Evolutionary conservation across 129 eudicot species (phyloP).

Genomic region (Flaveria trinervia): DNA sequence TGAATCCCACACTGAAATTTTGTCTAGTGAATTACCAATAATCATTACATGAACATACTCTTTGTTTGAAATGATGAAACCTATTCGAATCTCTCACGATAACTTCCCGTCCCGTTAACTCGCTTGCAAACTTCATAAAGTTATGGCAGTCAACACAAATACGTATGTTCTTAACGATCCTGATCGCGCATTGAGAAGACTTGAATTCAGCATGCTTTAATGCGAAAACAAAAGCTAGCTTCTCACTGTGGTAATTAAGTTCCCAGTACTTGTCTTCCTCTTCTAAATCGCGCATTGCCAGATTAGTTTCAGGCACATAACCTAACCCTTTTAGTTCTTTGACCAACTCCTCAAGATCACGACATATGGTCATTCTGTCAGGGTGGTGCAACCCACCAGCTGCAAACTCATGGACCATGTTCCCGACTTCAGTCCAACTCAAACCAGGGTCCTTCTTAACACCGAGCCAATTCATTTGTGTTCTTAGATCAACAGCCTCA

Average conservation of each 20-base stretch:
- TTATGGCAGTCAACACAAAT: slow-evolving; percentile 80
- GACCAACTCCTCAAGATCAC: slow-evolving; percentile 41
- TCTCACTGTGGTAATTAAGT: slow-evolving; percentile 70
- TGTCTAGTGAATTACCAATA: slow-evolving; percentile 48
- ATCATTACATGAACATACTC: slow-evolving; percentile 67
- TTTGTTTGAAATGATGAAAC: slow-evolving; percentile 64
- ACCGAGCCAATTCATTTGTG: slow-evolving; percentile 56
- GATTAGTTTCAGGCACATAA: slow-evolving; percentile 62
- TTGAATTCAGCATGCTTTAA: slow-evolving; percentile 40
- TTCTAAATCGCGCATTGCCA: slow-evolving; percentile 61
- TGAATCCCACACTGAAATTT: neutral
- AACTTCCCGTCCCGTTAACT: slow-evolving; percentile 51
- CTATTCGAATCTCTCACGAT: slow-evolving; percentile 75
- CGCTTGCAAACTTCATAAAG: slow-evolving; percentile 64
- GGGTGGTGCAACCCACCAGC: slow-evolving; percentile 69
- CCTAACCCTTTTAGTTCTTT: slow-evolving; percentile 53
- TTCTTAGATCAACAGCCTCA: slow-evolving; percentile 54
- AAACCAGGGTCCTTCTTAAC: slow-evolving; percentile 79
- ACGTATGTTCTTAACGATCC: slow-evolving; percentile 73
- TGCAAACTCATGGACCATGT: slow-evolving; percentile 67
- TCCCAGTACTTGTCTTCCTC: slow-evolving; percentile 74
- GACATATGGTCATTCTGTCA: slow-evolving; percentile 44
- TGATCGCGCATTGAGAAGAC: slow-evolving; percentile 32
- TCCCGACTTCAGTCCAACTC: slow-evolving; percentile 77
- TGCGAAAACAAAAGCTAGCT: slow-evolving; percentile 66